Conservation (phyloP, 495 filamentous ascomycete genomes). For the Clavariopsis aquatica region DNA sequence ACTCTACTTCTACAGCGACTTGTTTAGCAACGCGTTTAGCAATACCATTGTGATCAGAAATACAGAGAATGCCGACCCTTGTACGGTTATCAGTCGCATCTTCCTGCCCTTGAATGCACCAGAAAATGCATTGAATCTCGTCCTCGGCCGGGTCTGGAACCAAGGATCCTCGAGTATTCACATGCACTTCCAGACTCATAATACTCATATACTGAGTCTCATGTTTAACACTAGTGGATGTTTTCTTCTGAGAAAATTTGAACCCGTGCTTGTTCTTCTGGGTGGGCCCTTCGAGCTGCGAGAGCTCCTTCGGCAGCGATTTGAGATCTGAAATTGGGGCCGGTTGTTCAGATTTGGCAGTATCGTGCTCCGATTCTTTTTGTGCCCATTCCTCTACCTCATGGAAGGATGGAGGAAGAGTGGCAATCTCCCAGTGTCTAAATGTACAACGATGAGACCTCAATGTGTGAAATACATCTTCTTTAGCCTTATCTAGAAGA, state of each 20-base stretch:
- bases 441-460: conserved; percentile 57
- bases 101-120: conserved; percentile 79
- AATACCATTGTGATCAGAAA: conserved; percentile 58
- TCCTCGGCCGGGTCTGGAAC: conserved; percentile 87
- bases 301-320: conserved; percentile 51
- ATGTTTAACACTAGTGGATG: conserved; percentile 74
- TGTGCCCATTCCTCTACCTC: conserved; percentile 74
- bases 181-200: conserved; percentile 94
- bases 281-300: conserved; percentile 87
- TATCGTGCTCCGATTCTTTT: conserved; percentile 4
- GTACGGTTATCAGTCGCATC: conserved; percentile 56
- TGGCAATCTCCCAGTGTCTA: conserved; percentile 65
- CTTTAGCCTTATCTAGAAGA: conserved; percentile 52
- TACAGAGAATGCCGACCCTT: conserved; percentile 66
- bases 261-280: conserved; percentile 82
- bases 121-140: conserved; percentile 87
- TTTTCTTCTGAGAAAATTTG: conserved; percentile 80
- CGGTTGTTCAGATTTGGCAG: neutral
- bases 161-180: conserved; percentile 79
- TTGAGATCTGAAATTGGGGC: conserved; percentile 12
- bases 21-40: conserved; percentile 52
- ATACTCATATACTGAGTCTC: conserved; percentile 94
- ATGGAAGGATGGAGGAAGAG: conserved; percentile 65
- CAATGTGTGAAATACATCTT: conserved; percentile 53
- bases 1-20: conserved; percentile 63